Conservation (phyloP, 305 asterid species). For the Withania somnifera region DNA sequence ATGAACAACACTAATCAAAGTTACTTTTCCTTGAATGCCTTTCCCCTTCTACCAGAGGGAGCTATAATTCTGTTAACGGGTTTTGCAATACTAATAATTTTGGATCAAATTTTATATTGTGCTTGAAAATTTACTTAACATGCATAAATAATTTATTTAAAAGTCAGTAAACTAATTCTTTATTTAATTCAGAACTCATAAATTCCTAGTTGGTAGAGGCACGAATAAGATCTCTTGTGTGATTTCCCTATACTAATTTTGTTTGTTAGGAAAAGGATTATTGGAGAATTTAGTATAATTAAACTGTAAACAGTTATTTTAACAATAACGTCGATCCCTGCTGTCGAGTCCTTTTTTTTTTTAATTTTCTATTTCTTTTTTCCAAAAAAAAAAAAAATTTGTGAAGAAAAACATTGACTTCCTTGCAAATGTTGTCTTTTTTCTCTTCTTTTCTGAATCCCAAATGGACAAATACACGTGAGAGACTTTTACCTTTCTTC, state of each 20-base stretch:
- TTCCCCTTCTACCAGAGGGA: not conserved
- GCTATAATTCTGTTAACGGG: no score
- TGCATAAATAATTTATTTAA: no score
- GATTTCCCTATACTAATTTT: not conserved
- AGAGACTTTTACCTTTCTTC: not conserved
- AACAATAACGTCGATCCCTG: conserved; percentile 28
- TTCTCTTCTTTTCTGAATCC: no score
- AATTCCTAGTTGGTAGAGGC: not conserved
- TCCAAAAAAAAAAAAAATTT: no score
- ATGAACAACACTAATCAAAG: not conserved
- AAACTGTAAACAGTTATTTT: no score
- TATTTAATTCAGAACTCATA: not conserved
- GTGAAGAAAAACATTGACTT: no score
- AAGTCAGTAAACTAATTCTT: no score
- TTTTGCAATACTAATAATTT: not conserved
- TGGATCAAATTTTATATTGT: not conserved
- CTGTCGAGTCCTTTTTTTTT: not conserved
- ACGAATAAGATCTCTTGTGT: not conserved
- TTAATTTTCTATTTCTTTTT: not conserved
- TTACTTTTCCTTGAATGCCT: not conserved
- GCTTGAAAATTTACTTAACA: not conserved
- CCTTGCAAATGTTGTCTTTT: no score
- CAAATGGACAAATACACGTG: not conserved
- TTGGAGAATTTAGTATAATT: no score
- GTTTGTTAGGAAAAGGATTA: no score